phyloP scores from a whole-genome alignment of 1,284 basidiomycete genomes.

The Leccinum ponderosum region DNA sequence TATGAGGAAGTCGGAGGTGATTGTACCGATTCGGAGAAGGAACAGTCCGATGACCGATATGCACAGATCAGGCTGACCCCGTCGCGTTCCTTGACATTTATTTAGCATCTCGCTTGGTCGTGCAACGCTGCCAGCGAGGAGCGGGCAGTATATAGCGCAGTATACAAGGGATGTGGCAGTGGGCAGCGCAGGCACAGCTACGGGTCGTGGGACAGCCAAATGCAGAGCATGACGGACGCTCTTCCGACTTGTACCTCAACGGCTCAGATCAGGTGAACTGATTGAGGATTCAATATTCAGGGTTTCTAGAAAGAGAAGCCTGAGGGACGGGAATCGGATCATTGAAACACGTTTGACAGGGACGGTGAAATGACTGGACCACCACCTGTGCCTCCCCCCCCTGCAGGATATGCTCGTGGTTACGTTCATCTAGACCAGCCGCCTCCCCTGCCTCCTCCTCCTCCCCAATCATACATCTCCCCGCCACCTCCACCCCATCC shows the following conservation, averaged over 20 bases:
- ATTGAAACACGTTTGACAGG: constrained; percentile 5
- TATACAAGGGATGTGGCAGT: no score
- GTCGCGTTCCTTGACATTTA: no score
- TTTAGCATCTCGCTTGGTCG: no score
- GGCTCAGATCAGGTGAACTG: background rate
- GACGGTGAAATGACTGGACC: constrained; percentile 6
- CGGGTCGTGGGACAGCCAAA: constrained; percentile 2
- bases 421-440: constrained; percentile 20
- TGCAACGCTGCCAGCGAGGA: no score
- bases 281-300: background rate
- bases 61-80: no score
- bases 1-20: background rate
- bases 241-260: background rate
- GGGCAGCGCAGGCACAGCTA: background rate
- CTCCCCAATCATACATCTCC: constrained; percentile 33
- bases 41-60: no score
- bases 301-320: background rate
- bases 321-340: background rate
- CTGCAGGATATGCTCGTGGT: constrained; percentile 8
- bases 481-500: constrained; percentile 22
- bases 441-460: constrained; percentile 47
- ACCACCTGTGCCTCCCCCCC: constrained; percentile 30
- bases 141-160: no score
- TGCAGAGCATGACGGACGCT: background rate
- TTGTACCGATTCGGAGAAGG: background rate